Percentiles rank a stretch among this genome's conserved stretches.
phyloP scores from a whole-genome alignment of 805 yeast genomes.

The Ogataea glucozyma region DNA sequence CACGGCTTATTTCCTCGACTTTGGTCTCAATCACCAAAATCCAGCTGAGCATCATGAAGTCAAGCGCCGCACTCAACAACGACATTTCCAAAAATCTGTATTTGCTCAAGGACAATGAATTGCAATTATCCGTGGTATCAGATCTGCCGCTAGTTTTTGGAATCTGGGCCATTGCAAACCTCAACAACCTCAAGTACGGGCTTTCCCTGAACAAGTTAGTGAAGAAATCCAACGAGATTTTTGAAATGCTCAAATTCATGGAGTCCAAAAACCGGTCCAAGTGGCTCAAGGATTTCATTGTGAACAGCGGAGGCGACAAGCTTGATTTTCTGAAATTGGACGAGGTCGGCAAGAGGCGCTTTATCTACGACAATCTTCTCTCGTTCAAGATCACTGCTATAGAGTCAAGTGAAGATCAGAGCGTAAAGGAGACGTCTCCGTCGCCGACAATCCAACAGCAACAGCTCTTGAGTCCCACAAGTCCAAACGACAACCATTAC shows the following conservation, averaged over 20 bases:
- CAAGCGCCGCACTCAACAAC: constrained; percentile 32
- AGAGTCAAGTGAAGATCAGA: constrained; percentile 2
- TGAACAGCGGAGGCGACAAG: constrained; percentile 28
- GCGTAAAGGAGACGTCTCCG: constrained; percentile 5
- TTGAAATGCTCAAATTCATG: constrained; percentile 55
- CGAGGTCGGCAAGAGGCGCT: constrained; percentile 23
- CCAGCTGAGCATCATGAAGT: constrained; percentile 39
- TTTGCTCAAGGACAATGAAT: constrained; percentile 34
- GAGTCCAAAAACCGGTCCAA: constrained; percentile 55
- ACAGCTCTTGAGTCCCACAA: constrained; percentile 13
- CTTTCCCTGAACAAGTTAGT: constrained; percentile 39
- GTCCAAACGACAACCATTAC: constrained; percentile 23
- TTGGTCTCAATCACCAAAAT: constrained; percentile 38
- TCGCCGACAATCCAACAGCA: constrained; percentile 10
- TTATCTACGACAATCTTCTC: constrained; percentile 27
- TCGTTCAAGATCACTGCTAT: constrained; percentile 20
- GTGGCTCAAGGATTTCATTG: constrained; percentile 67
- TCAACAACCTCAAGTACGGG: constrained; percentile 61
- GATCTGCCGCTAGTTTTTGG: constrained; percentile 77
- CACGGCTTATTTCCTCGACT: constrained; percentile 35
- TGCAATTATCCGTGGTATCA: constrained; percentile 41
- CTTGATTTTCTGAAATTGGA: constrained; percentile 31
- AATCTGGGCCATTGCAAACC: constrained; percentile 58
- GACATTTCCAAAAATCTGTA: constrained; percentile 36
- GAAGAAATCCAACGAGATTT: constrained; percentile 52